Base-by-base conservation (phyloP, 352 stramenopile species). In the Pythium coloratum region DNA sequence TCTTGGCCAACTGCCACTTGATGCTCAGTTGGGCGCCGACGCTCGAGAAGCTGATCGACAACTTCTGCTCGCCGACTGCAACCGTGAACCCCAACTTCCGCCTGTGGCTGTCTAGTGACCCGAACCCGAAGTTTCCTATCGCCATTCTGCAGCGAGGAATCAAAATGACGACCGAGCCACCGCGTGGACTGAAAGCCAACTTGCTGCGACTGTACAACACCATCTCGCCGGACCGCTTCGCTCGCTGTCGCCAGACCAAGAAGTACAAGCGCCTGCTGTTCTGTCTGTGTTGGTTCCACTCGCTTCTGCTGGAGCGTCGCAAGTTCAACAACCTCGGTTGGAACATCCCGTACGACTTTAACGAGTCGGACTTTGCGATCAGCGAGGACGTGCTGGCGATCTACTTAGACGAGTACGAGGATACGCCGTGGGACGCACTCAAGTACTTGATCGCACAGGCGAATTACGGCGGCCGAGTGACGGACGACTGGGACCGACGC, bases 311-410 rank as follows among this genome's bases (percentile, higher is more conserved):
- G 0, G 96, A 99, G 74, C 85, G 96, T 3, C 86, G 96, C 58
- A 99, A 99, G 66, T 99, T 99, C 66, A 98, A 98, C 70, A 95
- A 96, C 33, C 79, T 99, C 1, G 96, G 96, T 8, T 99, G 96
- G 92, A 99, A 99, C 72, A 98, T 98, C 26, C 96, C 95, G 24
- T 99, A 99, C 79, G 96, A 98, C 58, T 99, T 99, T 60, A 99
- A 99, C 70, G 95, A 99, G 66, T 95, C 90, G 5, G 96, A 99
- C 77, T 99, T 98, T 78, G 83, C 89, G 16, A 99, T 99, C 68
- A 98, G 91, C 61, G 92, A 98, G 59, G 94, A 99, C 66, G 90
- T 99, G 30, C 73, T 99, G 33, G 92, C 93, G 12, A 97, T 98
- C 42, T 99, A 98, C 72, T 75, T 99, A 20, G 86, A 96, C 59